Conservation (phyloP, 306 rosid genomes). For the Quercus parvula region DNA sequence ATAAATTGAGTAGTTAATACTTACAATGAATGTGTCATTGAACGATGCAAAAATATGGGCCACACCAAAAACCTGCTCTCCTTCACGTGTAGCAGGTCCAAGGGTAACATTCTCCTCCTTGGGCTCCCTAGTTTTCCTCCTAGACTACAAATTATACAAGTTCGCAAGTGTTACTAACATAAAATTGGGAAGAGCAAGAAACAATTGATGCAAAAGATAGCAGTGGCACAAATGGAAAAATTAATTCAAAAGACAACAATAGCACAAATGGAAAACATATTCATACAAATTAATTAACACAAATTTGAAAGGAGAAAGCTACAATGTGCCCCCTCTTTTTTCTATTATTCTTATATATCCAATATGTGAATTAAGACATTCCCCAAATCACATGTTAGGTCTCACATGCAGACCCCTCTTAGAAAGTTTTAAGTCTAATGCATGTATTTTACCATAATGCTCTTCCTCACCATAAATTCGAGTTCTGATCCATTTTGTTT, state of each 20-base stretch:
- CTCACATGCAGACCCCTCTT: not conserved
- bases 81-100: constrained; percentile 44
- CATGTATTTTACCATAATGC: not conserved
- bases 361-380: too few species aligned
- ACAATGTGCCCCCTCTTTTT: too few species aligned
- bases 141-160: constrained; percentile 20
- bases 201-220: not conserved
- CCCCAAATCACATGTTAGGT: not conserved
- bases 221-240: not conserved
- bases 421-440: not conserved
- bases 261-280: not conserved
- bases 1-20: not conserved
- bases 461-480: not conserved
- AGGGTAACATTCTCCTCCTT: constrained; percentile 52
- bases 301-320: not conserved
- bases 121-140: constrained; percentile 47
- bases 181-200: not conserved
- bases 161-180: not conserved
- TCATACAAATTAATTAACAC: not conserved
- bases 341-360: too few species aligned
- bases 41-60: constrained; percentile 53
- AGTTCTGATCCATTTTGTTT: not conserved
- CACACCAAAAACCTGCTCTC: constrained; percentile 49
- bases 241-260: not conserved
- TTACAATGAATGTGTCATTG: constrained; percentile 50